Evolutionary conservation across 257 asterid species (phyloP).

Genomic region (Fraxinus excelsior): DNA sequence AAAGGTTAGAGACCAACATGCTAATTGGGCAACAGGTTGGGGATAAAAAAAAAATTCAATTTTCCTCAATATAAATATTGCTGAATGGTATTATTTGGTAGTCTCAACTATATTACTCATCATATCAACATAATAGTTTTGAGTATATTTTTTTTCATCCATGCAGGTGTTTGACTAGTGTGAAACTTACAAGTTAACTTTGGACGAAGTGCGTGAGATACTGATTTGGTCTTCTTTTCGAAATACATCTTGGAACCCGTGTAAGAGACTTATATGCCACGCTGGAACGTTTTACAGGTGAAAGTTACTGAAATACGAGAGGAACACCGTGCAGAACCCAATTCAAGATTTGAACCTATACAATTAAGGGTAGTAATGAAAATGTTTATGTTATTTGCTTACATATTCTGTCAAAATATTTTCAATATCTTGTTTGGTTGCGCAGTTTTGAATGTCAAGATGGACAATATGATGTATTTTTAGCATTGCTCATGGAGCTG

Average conservation of each 20-base stretch:
- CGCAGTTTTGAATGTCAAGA: neutral
- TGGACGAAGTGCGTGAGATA: conserved; percentile 16
- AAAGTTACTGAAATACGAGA: neutral
- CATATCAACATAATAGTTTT: neutral
- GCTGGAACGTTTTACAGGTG: neutral
- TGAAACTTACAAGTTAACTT: neutral
- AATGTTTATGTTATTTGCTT: neutral
- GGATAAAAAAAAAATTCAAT: neutral
- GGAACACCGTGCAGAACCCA: neutral
- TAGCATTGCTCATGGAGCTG: neutral
- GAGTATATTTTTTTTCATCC: conserved; percentile 7
- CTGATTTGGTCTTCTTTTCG: neutral
- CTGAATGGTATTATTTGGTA: neutral
- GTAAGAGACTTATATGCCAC: neutral
- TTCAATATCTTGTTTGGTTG: neutral
- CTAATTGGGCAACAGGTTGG: neutral
- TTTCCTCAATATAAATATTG: neutral
- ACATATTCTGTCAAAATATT: neutral
- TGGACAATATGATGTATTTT: neutral
- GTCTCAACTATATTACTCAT: too few relatives aligned
- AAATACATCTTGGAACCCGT: neutral
- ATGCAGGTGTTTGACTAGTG: conserved; percentile 41
- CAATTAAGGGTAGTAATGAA: neutral
- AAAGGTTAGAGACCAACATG: neutral
- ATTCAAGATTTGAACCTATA: conserved; percentile 11